A percentile compares a stretch with the other conserved stretches of the same genome.
Conservation (phyloP, 345 rosid species). For the Citrus maxima region DNA sequence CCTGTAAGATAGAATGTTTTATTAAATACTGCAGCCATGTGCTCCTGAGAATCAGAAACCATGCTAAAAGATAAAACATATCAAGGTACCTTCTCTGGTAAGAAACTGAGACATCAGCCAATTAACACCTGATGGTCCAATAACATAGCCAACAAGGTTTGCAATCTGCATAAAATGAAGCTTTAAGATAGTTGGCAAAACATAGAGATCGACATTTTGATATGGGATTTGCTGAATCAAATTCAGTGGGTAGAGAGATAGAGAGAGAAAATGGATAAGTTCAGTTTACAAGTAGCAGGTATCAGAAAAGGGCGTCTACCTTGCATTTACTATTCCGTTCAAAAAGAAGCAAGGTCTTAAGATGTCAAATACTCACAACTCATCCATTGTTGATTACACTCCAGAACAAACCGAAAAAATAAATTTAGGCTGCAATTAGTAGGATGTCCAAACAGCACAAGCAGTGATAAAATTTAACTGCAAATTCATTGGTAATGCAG, state of each 20-base stretch:
- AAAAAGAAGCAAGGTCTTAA: neutral
- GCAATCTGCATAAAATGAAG: conserved; percentile 56
- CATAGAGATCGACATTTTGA: neutral
- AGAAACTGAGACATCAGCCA: conserved; percentile 71
- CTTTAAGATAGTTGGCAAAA: neutral
- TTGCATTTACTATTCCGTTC: neutral
- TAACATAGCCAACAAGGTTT: conserved; percentile 88
- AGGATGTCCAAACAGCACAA: neutral
- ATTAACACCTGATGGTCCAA: conserved; percentile 78
- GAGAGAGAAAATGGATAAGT: neutral
- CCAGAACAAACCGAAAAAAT: too few species aligned
- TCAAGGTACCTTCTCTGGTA: conserved; percentile 51
- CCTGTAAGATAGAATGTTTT: conserved; percentile 40
- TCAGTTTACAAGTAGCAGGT: neutral
- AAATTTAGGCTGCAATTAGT: neutral
- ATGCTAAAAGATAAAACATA: neutral
- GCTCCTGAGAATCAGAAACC: neutral
- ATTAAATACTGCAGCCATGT: neutral
- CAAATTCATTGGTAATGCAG: neutral
- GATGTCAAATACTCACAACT: neutral
- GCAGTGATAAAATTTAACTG: neutral
- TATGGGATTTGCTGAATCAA: neutral
- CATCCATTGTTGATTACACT: neutral
- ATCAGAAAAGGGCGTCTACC: neutral
- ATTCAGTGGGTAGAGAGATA: neutral